A percentile compares a stretch with the other conserved stretches of the same genome.
These are phyloP conservation scores for Hevea brasiliensis DNA, from an alignment of 345 rosid genomes.

Conservation along the genomic window DNA sequence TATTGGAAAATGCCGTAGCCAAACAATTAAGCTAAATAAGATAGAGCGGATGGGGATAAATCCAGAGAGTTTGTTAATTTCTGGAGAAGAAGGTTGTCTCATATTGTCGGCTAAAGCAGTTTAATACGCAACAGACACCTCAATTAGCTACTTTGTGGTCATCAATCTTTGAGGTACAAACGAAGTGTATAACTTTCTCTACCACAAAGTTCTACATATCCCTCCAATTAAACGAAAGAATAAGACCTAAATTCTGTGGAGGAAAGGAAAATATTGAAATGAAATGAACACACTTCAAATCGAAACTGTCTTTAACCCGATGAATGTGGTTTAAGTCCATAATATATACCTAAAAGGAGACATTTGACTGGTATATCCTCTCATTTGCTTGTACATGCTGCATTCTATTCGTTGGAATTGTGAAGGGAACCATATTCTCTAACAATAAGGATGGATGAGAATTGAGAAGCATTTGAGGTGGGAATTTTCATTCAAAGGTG, in stretches of 20 bases:
- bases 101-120: not conserved
- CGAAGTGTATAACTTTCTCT: not conserved
- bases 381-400: not conserved
- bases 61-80: no score
- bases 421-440: constrained; percentile 40
- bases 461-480: not conserved
- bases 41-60: no score
- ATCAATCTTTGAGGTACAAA: not conserved
- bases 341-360: not conserved
- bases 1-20: no score
- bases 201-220: not conserved
- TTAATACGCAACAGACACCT: not conserved
- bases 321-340: constrained; percentile 6
- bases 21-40: no score
- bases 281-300: no score
- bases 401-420: not conserved
- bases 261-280: not conserved
- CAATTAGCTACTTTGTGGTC: constrained; percentile 1
- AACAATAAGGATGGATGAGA: constrained; percentile 34
- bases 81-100: no score
- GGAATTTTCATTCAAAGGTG: constrained; percentile 13
- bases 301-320: no score
- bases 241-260: not conserved
- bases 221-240: not conserved
- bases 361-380: constrained; percentile 18